Evolutionary conservation across 2,329 filamentous ascomycete genomes (phyloP).

Genomic region (Ophiocordyceps polyrhachis-furcata): DNA sequence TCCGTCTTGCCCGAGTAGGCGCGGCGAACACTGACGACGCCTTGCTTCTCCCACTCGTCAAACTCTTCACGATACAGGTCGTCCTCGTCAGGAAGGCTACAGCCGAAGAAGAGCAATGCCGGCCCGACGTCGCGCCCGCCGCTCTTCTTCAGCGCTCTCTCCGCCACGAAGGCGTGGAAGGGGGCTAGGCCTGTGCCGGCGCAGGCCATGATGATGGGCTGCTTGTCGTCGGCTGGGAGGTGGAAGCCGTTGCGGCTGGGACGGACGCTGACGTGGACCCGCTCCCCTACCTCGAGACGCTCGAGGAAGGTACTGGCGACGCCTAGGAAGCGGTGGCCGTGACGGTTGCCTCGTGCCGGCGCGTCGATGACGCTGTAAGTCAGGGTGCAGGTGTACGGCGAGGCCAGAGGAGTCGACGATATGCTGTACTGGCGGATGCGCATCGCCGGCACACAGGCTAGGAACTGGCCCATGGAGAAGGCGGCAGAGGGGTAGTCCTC

Average conservation of each 20-base stretch:
- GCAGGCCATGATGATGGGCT: slow-evolving; percentile 30
- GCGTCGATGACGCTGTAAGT: slow-evolving; percentile 49
- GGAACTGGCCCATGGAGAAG: slow-evolving; percentile 46
- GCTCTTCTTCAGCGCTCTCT: slow-evolving; percentile 32
- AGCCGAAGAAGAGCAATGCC: slow-evolving; percentile 48
- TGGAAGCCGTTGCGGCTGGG: slow-evolving; percentile 24
- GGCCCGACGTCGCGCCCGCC: slow-evolving; percentile 35
- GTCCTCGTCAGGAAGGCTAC: slow-evolving; percentile 33
- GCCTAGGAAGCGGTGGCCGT: slow-evolving; percentile 27
- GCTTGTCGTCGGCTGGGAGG: slow-evolving; percentile 25
- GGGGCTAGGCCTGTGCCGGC: slow-evolving; percentile 40
- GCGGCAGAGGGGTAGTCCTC: slow-evolving; percentile 40
- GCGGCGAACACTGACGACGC: slow-evolving; percentile 40
- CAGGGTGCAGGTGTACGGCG: slow-evolving; percentile 38
- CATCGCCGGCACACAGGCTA: slow-evolving; percentile 59
- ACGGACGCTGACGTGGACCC: slow-evolving; percentile 30
- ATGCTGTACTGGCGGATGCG: slow-evolving; percentile 64
- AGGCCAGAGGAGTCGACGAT: slow-evolving; percentile 50
- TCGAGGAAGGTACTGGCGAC: slow-evolving; percentile 44
- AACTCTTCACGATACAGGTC: slow-evolving; percentile 42
- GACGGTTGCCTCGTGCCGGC: slow-evolving; percentile 29
- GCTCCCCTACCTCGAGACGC: slow-evolving; percentile 22
- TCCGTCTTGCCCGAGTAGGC: slow-evolving; percentile 32
- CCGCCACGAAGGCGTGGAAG: slow-evolving; percentile 44
- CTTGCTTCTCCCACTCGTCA: slow-evolving; percentile 36